Evolutionary conservation across 2,329 filamentous ascomycete species (phyloP).

Genomic region (Cladophialophora bantiana): DNA sequence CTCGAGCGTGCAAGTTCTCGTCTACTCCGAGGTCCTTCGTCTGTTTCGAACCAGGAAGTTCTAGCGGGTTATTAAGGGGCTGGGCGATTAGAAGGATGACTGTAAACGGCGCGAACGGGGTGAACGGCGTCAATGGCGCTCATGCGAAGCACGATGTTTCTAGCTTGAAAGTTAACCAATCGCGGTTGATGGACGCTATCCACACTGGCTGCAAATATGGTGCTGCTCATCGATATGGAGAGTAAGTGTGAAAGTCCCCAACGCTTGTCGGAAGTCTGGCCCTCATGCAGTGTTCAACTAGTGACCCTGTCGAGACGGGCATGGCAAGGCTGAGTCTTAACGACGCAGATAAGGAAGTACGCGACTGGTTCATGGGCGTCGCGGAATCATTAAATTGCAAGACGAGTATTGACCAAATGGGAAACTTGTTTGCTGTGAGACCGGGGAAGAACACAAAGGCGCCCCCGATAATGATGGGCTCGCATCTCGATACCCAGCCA

Average conservation of each 20-base stretch:
- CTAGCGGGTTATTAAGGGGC: neutral
- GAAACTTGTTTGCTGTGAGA: conserved; percentile 78
- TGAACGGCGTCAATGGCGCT: conserved; percentile 33
- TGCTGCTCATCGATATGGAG: conserved; percentile 41
- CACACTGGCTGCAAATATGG: conserved; percentile 40
- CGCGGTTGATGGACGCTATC: conserved; percentile 39
- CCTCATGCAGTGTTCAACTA: neutral
- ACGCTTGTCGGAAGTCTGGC: neutral
- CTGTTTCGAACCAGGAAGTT: neutral
- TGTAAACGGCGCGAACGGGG: conserved; percentile 20
- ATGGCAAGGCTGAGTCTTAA: conserved; percentile 78
- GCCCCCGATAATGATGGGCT: conserved; percentile 72
- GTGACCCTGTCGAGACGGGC: conserved; percentile 52
- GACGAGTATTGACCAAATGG: conserved; percentile 75
- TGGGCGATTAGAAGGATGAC: conserved; percentile 23
- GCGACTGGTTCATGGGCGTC: conserved; percentile 76
- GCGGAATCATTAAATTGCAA: conserved; percentile 70
- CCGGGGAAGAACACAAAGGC: conserved; percentile 65
- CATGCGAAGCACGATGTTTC: conserved; percentile 37
- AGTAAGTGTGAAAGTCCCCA: conserved; percentile 28
- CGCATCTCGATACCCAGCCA: conserved; percentile 63
- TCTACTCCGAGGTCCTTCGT: neutral
- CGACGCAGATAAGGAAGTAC: conserved; percentile 72
- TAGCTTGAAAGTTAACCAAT: conserved; percentile 40
- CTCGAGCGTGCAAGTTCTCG: neutral